These are phyloP conservation scores for Aspergillus proliferans DNA, from an alignment of 2,329 filamentous ascomycete genomes.

Conservation along the genomic window DNA sequence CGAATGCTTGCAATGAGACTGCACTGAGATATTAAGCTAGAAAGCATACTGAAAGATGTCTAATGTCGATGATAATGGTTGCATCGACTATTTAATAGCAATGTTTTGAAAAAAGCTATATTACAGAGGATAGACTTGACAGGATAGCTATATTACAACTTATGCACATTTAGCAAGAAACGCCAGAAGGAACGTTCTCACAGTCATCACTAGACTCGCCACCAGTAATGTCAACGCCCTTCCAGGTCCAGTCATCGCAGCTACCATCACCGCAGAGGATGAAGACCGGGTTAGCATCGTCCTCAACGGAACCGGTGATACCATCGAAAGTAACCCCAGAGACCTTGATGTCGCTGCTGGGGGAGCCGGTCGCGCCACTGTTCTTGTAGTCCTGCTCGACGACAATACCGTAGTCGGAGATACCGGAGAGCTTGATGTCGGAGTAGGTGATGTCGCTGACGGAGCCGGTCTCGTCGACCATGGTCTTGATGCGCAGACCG, in stretches of 20 bases:
- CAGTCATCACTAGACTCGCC: conserved; percentile 43
- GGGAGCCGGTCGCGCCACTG: conserved; percentile 34
- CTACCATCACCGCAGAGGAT: conserved; percentile 50
- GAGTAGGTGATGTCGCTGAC: conserved; percentile 49
- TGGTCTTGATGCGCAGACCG: conserved; percentile 43
- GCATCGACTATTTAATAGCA: background rate
- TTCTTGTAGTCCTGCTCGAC: conserved; percentile 51
- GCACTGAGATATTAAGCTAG: no score
- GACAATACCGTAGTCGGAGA: conserved; percentile 49
- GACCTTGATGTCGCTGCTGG: conserved; percentile 36
- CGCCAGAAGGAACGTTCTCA: conserved; percentile 33
- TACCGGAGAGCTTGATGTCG: conserved; percentile 46
- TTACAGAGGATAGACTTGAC: background rate
- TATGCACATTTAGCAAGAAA: conserved; percentile 21
- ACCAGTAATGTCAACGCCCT: conserved; percentile 45
- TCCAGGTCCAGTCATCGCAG: conserved; percentile 46
- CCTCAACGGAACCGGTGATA: conserved; percentile 28
- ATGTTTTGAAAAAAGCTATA: background rate
- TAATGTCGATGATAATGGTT: no score
- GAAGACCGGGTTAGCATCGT: conserved; percentile 39
- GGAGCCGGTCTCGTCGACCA: conserved; percentile 46
- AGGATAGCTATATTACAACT: background rate
- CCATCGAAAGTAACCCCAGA: conserved; percentile 30
- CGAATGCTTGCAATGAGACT: no score
- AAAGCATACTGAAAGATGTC: no score